Evolutionary conservation across 2,329 filamentous ascomycete species (phyloP).

Genomic region (Amesomyces nigricolor): DNA sequence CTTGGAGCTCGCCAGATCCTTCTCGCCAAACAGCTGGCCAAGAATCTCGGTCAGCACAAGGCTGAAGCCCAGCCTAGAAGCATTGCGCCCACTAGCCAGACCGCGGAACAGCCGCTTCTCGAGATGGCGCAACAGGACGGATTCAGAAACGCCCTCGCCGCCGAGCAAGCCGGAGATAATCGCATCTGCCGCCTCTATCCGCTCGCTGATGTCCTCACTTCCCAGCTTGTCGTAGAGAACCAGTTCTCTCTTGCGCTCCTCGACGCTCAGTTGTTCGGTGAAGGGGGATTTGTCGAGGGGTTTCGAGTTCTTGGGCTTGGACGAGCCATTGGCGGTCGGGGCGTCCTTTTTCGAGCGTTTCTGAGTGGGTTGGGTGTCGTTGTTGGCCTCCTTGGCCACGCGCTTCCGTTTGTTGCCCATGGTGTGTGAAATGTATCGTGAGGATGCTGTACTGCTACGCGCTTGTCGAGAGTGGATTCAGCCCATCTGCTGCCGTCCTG

Average conservation of each 20-base stretch:
- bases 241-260: constrained; percentile 54
- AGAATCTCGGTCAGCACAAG: constrained; percentile 80
- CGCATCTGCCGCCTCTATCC: constrained; percentile 53
- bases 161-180: constrained; percentile 52
- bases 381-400: constrained; percentile 29
- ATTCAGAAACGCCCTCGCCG: constrained; percentile 45
- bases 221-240: constrained; percentile 56
- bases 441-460: neutral
- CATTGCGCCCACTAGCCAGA: constrained; percentile 83
- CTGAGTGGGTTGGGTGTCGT: constrained; percentile 30
- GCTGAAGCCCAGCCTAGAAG: constrained; percentile 82
- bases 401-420: constrained; percentile 44
- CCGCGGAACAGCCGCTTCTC: constrained; percentile 74
- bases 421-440: neutral
- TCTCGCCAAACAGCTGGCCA: constrained; percentile 58
- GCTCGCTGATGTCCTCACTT: constrained; percentile 51
- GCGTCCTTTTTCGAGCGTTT: constrained; percentile 35
- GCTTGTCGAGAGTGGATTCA: neutral
- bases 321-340: constrained; percentile 20
- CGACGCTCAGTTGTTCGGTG: constrained; percentile 44
- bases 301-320: constrained; percentile 21
- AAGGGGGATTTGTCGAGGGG: constrained; percentile 42
- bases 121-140: constrained; percentile 52
- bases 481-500: too few relatives aligned
- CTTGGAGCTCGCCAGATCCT: constrained; percentile 39